A percentile compares a stretch with the other conserved stretches of the same genome.
phyloP scores from a whole-genome alignment of 129 eudicot genomes.

The Flaveria brownii region DNA sequence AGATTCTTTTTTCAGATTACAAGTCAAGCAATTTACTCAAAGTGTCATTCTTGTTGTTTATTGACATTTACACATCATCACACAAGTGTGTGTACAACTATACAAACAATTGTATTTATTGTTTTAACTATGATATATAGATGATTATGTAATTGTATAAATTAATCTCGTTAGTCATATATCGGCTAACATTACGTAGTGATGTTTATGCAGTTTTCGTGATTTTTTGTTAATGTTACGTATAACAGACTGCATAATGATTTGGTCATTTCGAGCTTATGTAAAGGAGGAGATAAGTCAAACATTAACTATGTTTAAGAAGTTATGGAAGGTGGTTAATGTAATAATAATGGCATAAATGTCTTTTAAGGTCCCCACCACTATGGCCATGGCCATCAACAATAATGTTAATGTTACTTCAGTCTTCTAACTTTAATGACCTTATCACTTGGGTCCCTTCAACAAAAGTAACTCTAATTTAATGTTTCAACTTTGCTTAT shows the following conservation, averaged over 20 bases:
- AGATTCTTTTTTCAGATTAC: conserved; percentile 22
- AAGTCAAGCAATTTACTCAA: conserved; percentile 24
- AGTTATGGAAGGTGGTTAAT: conserved; percentile 27
- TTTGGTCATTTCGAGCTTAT: no score
- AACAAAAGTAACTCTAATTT: conserved; percentile 24
- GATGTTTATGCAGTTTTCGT: not conserved
- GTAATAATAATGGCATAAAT: conserved; percentile 30
- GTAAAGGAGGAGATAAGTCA: no score
- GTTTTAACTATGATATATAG: not conserved
- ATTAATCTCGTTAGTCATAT: not conserved
- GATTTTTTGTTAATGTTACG: no score
- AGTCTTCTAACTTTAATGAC: conserved; percentile 36
- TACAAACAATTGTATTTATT: not conserved
- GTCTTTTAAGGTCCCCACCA: conserved; percentile 32
- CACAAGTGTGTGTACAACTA: not conserved
- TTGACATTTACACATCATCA: not conserved
- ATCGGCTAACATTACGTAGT: not conserved
- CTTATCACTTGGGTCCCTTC: conserved; percentile 39
- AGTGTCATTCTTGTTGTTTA: not conserved
- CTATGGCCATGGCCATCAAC: conserved; percentile 27
- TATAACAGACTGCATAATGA: no score
- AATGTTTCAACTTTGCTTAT: conserved; percentile 33
- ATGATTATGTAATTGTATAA: not conserved
- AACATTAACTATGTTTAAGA: not conserved
- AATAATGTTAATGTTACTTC: conserved; percentile 35